A percentile compares a stretch with the other conserved stretches of the same genome.
Evolutionary conservation across 192 early-diverging fungal species (phyloP).

Genomic region (Blastocladiella britannica): DNA sequence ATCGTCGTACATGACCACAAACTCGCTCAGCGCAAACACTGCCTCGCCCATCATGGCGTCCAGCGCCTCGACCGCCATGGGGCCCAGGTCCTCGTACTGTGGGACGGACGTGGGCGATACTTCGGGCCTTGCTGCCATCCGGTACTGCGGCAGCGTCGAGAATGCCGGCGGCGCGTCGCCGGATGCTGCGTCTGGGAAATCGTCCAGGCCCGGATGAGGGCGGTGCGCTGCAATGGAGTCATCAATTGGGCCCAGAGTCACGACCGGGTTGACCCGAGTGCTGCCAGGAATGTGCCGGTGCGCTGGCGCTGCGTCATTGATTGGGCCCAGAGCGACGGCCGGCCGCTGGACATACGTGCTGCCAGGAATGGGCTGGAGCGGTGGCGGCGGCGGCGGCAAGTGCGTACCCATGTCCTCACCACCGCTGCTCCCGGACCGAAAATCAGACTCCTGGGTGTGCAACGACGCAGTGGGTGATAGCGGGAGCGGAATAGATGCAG

Average conservation of each 20-base stretch:
- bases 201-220: neutral
- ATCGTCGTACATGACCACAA: neutral
- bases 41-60: neutral
- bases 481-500: too few relatives aligned
- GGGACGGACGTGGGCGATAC: neutral
- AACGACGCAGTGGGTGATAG: too few relatives aligned
- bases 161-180: neutral
- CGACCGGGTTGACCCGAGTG: too few relatives aligned
- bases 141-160: neutral
- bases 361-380: neutral
- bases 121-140: too few relatives aligned
- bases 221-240: too few relatives aligned
- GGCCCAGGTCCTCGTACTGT: neutral
- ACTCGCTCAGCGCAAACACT: neutral
- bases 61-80: neutral
- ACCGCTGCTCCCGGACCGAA: too few relatives aligned
- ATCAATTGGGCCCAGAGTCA: too few relatives aligned
- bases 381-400: neutral
- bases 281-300: too few relatives aligned
- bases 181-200: neutral
- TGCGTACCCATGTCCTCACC: neutral
- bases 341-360: too few relatives aligned
- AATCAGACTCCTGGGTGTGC: too few relatives aligned
- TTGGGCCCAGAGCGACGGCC: too few relatives aligned
- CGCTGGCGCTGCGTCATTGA: too few relatives aligned